Evolutionary conservation across 495 filamentous ascomycete genomes (phyloP).

Genomic region (Aspergillus carlsbadensis): DNA sequence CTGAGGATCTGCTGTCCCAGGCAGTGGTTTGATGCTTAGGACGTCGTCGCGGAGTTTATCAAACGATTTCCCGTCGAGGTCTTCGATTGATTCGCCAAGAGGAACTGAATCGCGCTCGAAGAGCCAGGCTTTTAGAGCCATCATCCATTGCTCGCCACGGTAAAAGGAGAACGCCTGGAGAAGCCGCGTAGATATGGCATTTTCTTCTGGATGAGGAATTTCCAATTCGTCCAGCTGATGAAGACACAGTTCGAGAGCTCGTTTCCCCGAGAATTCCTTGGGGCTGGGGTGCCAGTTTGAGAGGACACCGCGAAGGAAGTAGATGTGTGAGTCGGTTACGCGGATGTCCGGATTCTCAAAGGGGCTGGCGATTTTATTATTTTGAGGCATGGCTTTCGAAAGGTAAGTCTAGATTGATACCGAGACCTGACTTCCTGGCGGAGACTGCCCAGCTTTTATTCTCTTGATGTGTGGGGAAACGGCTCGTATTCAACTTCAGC

Average conservation of each 20-base stretch:
- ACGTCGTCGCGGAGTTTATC: not conserved
- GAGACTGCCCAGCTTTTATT: too few species aligned
- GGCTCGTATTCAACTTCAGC: not conserved
- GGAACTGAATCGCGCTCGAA: conserved; percentile 5
- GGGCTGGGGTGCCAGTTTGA: conserved; percentile 13
- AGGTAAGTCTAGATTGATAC: too few species aligned
- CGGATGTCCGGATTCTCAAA: not conserved
- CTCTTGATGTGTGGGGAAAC: not conserved
- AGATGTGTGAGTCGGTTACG: conserved; percentile 12
- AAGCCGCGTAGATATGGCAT: conserved; percentile 8
- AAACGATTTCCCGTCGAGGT: not conserved
- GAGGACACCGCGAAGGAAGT: conserved; percentile 14
- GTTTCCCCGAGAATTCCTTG: not conserved
- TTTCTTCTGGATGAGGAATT: conserved; percentile 2
- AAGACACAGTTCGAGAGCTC: conserved; percentile 11
- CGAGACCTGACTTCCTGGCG: too few species aligned
- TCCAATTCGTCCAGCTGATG: conserved; percentile 2
- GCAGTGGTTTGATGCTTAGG: not conserved
- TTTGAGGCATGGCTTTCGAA: not conserved
- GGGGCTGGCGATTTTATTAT: not conserved
- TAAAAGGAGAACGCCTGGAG: conserved; percentile 2
- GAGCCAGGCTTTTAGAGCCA: conserved; percentile 15
- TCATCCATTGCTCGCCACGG: conserved; percentile 18
- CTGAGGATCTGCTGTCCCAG: not conserved
- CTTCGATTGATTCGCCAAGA: conserved; percentile 1